phyloP scores from a whole-genome alignment of 1,139 yeast genomes.

The Yamadazyma taylorii region DNA sequence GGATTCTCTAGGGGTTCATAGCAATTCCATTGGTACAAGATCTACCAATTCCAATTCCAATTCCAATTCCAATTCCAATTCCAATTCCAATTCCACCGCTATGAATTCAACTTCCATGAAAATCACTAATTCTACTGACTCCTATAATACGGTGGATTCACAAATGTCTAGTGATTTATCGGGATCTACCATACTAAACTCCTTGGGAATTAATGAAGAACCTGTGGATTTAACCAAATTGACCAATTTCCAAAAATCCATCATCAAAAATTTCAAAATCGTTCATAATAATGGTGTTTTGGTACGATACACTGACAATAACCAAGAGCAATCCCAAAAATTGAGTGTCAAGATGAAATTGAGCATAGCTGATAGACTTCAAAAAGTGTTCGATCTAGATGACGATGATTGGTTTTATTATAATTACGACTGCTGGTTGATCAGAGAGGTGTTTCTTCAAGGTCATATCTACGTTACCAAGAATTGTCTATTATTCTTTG shows the following conservation, averaged over 20 bases:
- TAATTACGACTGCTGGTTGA: constrained; percentile 75
- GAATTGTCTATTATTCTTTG: constrained; percentile 68
- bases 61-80: constrained; percentile 5
- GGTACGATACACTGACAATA: constrained; percentile 20
- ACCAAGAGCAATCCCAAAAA: constrained; percentile 9
- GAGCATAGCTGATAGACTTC: constrained; percentile 38
- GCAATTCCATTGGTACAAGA: no score
- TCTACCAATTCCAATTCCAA: constrained; percentile 2
- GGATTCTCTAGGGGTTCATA: no score
- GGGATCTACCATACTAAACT: neutral
- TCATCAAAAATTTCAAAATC: constrained; percentile 34
- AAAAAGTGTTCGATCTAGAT: constrained; percentile 38
- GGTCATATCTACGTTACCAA: constrained; percentile 80
- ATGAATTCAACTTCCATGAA: constrained; percentile 3
- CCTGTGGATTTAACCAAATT: constrained; percentile 6
- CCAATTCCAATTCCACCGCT: constrained; percentile 3
- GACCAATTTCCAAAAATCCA: constrained; percentile 38
- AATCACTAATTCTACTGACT: constrained; percentile 1
- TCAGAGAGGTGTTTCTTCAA: constrained; percentile 79
- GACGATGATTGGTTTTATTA: constrained; percentile 53
- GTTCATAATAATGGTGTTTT: constrained; percentile 17
- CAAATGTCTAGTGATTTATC: neutral
- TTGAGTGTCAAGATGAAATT: constrained; percentile 22
- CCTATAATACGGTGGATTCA: neutral
- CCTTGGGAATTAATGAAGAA: constrained; percentile 5